A percentile compares a stretch with the other conserved stretches of the same genome.
Evolutionary conservation across 108 stramenopile species (phyloP).

Genomic region (Cyclotella atomus): DNA sequence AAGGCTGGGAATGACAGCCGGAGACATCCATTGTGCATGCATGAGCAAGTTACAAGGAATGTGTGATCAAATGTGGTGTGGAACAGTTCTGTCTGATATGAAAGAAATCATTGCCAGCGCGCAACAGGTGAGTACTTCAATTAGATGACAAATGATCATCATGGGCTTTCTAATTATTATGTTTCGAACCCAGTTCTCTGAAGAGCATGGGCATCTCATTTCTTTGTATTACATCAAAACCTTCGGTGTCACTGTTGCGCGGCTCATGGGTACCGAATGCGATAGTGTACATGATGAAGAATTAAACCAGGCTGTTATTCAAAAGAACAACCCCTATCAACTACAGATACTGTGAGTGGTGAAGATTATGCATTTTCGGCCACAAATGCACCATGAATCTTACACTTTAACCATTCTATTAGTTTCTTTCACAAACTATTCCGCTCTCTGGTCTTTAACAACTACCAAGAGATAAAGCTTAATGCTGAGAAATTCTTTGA

Average conservation of each 20-base stretch:
- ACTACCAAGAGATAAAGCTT: conserved; percentile 1
- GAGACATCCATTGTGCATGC: conserved; percentile 16
- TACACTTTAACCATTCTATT: background rate
- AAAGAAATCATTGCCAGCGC: background rate
- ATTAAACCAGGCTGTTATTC: background rate
- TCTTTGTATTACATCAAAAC: background rate
- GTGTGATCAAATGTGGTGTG: background rate
- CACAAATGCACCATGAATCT: too few species aligned
- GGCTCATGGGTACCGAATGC: background rate
- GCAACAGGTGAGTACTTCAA: background rate
- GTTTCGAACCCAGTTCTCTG: background rate
- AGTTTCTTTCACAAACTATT: background rate
- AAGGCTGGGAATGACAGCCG: background rate
- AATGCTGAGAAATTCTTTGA: conserved; percentile 1
- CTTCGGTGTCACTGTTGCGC: background rate
- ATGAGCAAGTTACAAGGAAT: background rate
- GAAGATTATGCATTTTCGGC: background rate
- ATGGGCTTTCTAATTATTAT: background rate
- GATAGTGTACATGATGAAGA: background rate
- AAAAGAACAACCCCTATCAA: conserved; percentile 1
- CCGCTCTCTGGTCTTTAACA: background rate
- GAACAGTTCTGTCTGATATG: background rate
- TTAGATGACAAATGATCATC: background rate
- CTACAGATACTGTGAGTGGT: background rate
- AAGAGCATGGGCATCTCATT: conserved; percentile 1